These are phyloP conservation scores for Uromyces viciae-fabae DNA, from an alignment of 1,284 basidiomycete species.

Conservation along the genomic window DNA sequence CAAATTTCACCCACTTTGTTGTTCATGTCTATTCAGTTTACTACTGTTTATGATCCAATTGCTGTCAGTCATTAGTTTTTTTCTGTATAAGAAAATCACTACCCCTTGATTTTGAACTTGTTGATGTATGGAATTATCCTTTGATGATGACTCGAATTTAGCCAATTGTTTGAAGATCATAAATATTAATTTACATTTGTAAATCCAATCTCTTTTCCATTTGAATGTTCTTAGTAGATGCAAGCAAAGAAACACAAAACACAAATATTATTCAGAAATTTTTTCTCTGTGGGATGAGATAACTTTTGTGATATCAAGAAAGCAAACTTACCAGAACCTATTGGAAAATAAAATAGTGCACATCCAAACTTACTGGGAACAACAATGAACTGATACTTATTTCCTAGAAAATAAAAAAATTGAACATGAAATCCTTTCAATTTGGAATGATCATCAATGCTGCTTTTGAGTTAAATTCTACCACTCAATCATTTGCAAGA, in stretches of 20 bases:
- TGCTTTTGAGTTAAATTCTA: slow-evolving; percentile 56
- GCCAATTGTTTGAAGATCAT: too few relatives aligned
- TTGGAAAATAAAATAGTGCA: neutral
- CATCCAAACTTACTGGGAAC: slow-evolving; percentile 50
- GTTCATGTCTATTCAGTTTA: slow-evolving; percentile 87
- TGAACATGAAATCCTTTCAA: slow-evolving; percentile 56
- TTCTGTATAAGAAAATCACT: neutral
- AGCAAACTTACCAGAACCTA: too few relatives aligned
- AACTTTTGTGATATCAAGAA: too few relatives aligned
- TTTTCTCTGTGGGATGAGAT: neutral
- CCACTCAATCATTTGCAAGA: slow-evolving; percentile 52
- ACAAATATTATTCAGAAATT: slow-evolving; percentile 51
- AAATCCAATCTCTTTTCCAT: too few relatives aligned
- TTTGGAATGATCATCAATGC: slow-evolving; percentile 57
- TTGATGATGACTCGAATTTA: too few relatives aligned
- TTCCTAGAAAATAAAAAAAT: too few relatives aligned
- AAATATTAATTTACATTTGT: slow-evolving; percentile 54
- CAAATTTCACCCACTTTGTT: slow-evolving; percentile 80
- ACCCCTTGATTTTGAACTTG: slow-evolving; percentile 53
- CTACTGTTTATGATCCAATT: slow-evolving; percentile 86
- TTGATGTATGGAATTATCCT: slow-evolving; percentile 49
- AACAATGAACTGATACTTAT: slow-evolving; percentile 56
- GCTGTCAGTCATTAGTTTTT: slow-evolving; percentile 53
- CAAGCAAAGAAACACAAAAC: slow-evolving; percentile 56
- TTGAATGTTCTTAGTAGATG: too few relatives aligned